A percentile compares a stretch with the other conserved stretches of the same genome.
These are phyloP conservation scores for Chamaenerion angustifolium DNA, from an alignment of 345 rosid genomes.

Conservation along the genomic window DNA sequence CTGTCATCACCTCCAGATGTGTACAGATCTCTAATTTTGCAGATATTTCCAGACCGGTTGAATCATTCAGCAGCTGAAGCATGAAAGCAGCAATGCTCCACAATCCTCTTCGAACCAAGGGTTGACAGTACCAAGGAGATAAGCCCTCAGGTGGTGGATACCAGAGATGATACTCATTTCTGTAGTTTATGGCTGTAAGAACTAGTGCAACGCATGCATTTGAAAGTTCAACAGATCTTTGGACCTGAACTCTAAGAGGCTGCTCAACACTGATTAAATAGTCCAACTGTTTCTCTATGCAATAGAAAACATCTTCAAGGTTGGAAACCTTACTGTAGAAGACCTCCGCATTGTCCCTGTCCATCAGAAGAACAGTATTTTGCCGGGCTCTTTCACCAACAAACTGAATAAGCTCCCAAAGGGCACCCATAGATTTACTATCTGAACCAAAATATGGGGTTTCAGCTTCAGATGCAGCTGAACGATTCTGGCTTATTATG, in stretches of 20 bases:
- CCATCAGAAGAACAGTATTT: slow-evolving; percentile 87
- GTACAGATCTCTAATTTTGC: slow-evolving; percentile 40
- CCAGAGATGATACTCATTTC: slow-evolving; percentile 73
- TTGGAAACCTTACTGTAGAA: slow-evolving; percentile 93
- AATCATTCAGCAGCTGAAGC: slow-evolving; percentile 48
- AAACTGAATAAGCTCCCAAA: slow-evolving; percentile 86
- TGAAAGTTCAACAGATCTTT: slow-evolving; percentile 65
- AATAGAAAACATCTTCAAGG: slow-evolving; percentile 68
- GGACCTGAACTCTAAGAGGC: slow-evolving; percentile 41
- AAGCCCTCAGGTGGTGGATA: slow-evolving; percentile 87
- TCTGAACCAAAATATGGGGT: slow-evolving; percentile 27
- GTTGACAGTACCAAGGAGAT: slow-evolving; percentile 63
- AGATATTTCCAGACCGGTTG: slow-evolving; percentile 40
- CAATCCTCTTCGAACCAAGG: slow-evolving; percentile 60
- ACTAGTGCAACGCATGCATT: slow-evolving; percentile 56
- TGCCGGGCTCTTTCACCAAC: slow-evolving; percentile 83
- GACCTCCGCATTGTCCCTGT: slow-evolving; percentile 89
- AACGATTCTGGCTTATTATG: slow-evolving; percentile 45
- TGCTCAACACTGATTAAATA: slow-evolving; percentile 51
- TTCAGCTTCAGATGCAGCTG: slow-evolving; percentile 28
- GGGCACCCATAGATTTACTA: slow-evolving; percentile 49
- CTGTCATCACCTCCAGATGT: slow-evolving; percentile 50
- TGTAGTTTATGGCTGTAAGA: slow-evolving; percentile 52
- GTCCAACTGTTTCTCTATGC: slow-evolving; percentile 57
- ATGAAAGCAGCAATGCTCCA: slow-evolving; percentile 68